Evolutionary conservation across 2,329 filamentous ascomycete genomes (phyloP), one percentile per base, ranked within the genome.

Genomic region (Penicillium olsonii): DNA sequence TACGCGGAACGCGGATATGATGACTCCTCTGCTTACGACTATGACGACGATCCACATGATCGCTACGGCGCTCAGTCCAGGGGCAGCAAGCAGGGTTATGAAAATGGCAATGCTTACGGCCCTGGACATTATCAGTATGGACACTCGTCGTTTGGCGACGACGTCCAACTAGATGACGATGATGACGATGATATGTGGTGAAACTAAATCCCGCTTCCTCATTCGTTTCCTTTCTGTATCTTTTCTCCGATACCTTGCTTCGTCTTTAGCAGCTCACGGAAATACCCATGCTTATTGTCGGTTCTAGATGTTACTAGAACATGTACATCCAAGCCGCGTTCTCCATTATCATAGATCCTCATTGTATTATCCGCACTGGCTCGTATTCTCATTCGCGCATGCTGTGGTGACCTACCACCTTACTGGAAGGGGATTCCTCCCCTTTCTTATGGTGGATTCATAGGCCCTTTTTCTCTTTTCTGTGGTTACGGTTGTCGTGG

Each of bases 21-120:
- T 47, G 77, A 81, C 52, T 72, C 75, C 45, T 74, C 78, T 53
- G 76, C 75, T 61, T 81, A 79, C 59, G 76, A 77, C 54, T 77
- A 79, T 60, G 75, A 78, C 37, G 70, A 75, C 53, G 72, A 74
- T 56, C 63, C 62, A 37, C 65, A 67, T 43, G 68, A 68, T 57
- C 62, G 60, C 37, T 68, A 72, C 55, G 64, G 67, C 48, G 59
- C 69, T 43, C 69, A 70, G 38, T 69, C 70, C 27, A 63, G 68
- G 48, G 63, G 66, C 37, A 68, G 65, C 45, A 69, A 69, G 57
- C 67, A 70, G 20, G 64, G 66, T 50, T 67, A 72, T 52, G 70
- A 74, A 43, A 69, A 69, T 49, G 68, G 69, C 45, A 64, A 63
- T 39, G 51, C 55, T 46, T 72, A 73, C 52, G 65, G 61, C 37